Evolutionary conservation across 768 basidiomycete species (phyloP).

Genomic region (Hydnomerulius pinastri): DNA sequence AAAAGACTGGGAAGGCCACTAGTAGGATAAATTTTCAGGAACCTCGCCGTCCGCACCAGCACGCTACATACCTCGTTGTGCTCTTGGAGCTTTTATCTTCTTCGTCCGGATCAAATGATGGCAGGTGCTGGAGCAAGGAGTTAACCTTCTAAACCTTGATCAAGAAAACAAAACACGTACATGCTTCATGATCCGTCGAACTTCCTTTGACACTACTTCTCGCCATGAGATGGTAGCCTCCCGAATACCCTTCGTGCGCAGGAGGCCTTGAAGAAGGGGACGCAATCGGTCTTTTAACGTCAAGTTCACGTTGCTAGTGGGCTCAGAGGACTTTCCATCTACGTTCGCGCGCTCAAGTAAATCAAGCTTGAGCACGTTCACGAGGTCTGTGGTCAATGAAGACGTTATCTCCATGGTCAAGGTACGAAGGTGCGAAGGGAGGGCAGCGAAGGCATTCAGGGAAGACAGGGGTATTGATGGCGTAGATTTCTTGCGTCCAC

Average conservation of each 20-base stretch:
- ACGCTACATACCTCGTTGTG: constrained; percentile 23
- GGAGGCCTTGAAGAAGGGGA: constrained; percentile 77
- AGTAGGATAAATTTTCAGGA: constrained; percentile 4
- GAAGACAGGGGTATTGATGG: constrained; percentile 61
- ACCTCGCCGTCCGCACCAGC: background rate
- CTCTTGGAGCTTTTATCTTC: constrained; percentile 41
- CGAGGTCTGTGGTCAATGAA: constrained; percentile 76
- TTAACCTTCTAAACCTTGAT: background rate
- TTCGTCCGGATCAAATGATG: constrained; percentile 57
- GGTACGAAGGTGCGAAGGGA: constrained; percentile 71
- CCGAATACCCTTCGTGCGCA: constrained; percentile 69
- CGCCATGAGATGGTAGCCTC: constrained; percentile 72
- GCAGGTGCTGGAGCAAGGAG: constrained; percentile 49
- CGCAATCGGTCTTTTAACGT: constrained; percentile 62
- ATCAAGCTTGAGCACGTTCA: constrained; percentile 69
- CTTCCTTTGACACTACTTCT: constrained; percentile 62
- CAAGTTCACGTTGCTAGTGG: constrained; percentile 34
- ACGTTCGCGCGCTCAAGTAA: constrained; percentile 52
- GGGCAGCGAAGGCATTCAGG: constrained; percentile 68
- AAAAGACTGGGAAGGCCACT: constrained; percentile 54
- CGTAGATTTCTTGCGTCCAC: constrained; percentile 29
- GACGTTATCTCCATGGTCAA: constrained; percentile 75
- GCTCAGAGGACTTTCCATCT: constrained; percentile 16
- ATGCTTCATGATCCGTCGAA: constrained; percentile 56
- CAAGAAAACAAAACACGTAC: constrained; percentile 41